Evolutionary conservation across 1,284 basidiomycete genomes (phyloP), one percentile per base, ranked within the genome.

Genomic region (Leccinum discolor): DNA sequence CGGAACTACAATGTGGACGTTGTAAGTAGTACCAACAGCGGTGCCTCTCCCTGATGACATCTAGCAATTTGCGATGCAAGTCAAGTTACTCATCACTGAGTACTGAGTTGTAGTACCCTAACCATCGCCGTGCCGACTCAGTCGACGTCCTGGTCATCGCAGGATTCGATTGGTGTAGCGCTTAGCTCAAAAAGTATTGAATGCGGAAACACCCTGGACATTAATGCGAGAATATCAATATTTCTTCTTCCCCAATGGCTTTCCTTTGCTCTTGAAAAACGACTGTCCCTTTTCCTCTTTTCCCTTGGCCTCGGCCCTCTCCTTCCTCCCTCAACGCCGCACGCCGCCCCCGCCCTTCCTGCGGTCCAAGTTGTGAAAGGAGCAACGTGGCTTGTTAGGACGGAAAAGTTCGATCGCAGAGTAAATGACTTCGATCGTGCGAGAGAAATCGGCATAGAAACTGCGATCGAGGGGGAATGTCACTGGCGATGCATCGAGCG

Each of bases 391-490:
- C 11, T 83, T 78, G 12, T 69, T 66, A 57, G 81, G 82, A 38
- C 72, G 76, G 76, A 92, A 89, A 16, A 95, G 80, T 14, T 92
- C 91, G 61, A 95, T 76, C 0, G 92, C 90, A 23, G 88, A 78
- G 66, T 88, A 89, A 64, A 94, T 90, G 58, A 90, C 35, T 35
- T 4, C 88, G 47, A 92, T 80, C 93, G 75, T 95, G 93, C 38
- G 35, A 35, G 91, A 90, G 74, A 95, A 94, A 76, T 95, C 93
- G 21, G 84, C 87, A 70, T 90, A 93, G 61, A 92, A 73, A 2
- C 79, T 83, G 57, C 86, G 83, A 70, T 88, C 74, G 11, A 93
- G 82, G 8, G 94, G 94, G 78, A 96, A 96, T 0, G 91, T 93
- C 2, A 70, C 70, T 0, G 88, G 86, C 12, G 85, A 82, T 2